Base-by-base conservation (phyloP, 306 rosid genomes). In the Cyclanthera cordifolia region DNA sequence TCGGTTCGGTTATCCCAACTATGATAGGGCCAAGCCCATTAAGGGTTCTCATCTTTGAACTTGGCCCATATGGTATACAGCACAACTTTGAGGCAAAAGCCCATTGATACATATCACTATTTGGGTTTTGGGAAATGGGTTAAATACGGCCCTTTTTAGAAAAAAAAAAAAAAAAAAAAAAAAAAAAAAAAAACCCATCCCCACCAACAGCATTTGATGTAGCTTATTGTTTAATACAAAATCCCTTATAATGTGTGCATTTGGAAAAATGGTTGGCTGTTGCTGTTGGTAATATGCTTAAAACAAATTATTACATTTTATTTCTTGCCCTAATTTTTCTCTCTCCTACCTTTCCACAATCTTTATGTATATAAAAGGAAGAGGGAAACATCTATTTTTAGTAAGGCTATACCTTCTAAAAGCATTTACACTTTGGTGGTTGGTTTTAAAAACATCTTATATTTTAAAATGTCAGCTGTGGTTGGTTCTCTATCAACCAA, bases 141-240 rank as follows among this genome's bases (percentile, higher is more conserved):
- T n/a, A n/a, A n/a, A n/a, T n/a, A n/a, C n/a, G n/a, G n/a, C n/a
- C n/a, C n/a, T n/a, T n/a, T n/a, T n/a, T 10, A 8, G 8, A 43
- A 43, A 43, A 43, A 2, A 41, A 46, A 49, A n/a, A n/a, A 46
- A 19, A 1, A 17, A 2, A 16, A 17, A 17, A 8, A 19, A 7
- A 2, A 19, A 0, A 0, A 2, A 8, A 20, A 53, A 52, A 16
- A 28, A 6, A 19, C 13, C 28, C 14, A 53, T n/a, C n/a, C 28
- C 57, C 25, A 53, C 8, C 13, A 27, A 25, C 20, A 57, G n/a
- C 21, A 57, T 8, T 58, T 30, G 47, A 58, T 30, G 66, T 58
- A 58, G 15, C 66, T 58, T 58, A 58, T 58, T 17, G 24, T 58
- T 56, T n/a, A 58, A 58, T 58, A 34, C 66, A 58, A 34, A n/a